A percentile compares a stretch with the other conserved stretches of the same genome.
phyloP scores from a whole-genome alignment of 1,284 basidiomycete genomes.

The Grifola frondosa region DNA sequence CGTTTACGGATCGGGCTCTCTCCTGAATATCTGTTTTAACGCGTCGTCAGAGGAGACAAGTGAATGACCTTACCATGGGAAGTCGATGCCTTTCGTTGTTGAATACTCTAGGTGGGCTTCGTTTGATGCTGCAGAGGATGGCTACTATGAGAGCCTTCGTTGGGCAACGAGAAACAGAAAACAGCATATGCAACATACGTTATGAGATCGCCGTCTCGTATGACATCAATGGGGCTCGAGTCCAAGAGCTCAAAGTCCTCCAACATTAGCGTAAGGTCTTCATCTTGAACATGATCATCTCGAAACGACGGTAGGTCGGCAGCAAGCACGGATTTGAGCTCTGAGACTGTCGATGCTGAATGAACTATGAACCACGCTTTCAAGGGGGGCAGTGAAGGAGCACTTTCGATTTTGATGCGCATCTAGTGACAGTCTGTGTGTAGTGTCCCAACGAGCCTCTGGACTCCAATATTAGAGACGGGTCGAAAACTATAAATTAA shows the following conservation, averaged over 20 bases:
- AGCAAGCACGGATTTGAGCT: conserved; percentile 32
- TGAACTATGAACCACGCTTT: conserved; percentile 43
- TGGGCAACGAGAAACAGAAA: conserved; percentile 2
- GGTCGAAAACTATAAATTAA: too few species aligned
- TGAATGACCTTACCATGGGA: conserved; percentile 5
- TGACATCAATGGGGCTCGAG: conserved; percentile 34
- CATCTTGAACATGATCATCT: conserved; percentile 13
- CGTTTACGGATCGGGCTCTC: conserved; percentile 18
- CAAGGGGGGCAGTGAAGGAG: conserved; percentile 38
- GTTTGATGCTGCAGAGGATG: conserved; percentile 20
- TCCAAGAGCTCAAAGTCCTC: conserved; percentile 49
- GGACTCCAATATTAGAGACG: too few species aligned
- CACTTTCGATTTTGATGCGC: conserved; percentile 42
- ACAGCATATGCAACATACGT: conserved; percentile 30
- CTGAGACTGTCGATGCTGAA: conserved; percentile 23
- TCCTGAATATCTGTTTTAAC: too few species aligned
- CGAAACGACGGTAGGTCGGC: conserved; percentile 24
- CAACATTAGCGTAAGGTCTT: conserved; percentile 35
- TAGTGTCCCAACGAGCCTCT: too few species aligned
- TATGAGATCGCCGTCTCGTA: conserved; percentile 46
- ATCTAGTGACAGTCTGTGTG: conserved; percentile 26
- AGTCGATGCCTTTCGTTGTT: conserved; percentile 23
- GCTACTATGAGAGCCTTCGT: conserved; percentile 25
- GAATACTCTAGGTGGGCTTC: background rate
- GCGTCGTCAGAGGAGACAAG: background rate